Evolutionary conservation across 257 asterid species (phyloP).

Genomic region (Fraxinus pennsylvanica): DNA sequence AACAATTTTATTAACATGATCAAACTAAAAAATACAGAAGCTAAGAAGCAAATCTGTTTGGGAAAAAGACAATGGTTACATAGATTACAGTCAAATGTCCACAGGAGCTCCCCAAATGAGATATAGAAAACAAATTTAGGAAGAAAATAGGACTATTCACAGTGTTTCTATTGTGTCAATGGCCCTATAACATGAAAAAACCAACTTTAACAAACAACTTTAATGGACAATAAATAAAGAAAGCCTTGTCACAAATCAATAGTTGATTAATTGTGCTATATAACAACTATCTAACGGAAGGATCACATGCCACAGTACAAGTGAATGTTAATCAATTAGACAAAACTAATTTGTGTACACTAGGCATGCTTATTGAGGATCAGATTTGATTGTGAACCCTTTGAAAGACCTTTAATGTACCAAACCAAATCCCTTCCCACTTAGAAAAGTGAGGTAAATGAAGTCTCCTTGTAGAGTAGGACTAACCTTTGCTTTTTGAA

Average conservation of each 20-base stretch:
- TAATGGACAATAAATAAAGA: not conserved
- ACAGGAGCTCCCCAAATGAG: not conserved
- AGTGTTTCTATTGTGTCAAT: not conserved
- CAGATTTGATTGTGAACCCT: not conserved
- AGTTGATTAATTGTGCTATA: not conserved
- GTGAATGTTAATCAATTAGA: not conserved
- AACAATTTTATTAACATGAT: too few relatives aligned
- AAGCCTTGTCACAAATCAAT: not conserved
- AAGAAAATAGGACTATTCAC: not conserved
- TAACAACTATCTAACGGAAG: not conserved
- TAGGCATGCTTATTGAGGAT: not conserved
- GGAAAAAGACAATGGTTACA: not conserved
- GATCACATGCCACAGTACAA: not conserved
- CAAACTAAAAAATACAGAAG: not conserved
- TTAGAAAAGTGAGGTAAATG: not conserved
- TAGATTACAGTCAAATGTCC: not conserved
- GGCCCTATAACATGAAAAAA: not conserved
- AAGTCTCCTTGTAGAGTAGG: not conserved
- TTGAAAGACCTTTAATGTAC: not conserved
- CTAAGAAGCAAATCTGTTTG: not conserved
- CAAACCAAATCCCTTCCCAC: not conserved
- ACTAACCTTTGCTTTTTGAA: slow-evolving; percentile 78
- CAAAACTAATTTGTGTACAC: not conserved
- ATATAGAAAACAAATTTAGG: not conserved
- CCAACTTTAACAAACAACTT: not conserved